Evolutionary conservation across 352 stramenopile genomes (phyloP), one percentile per base, ranked within the genome.

Genomic region (Phytophthora fragariaefolia): DNA sequence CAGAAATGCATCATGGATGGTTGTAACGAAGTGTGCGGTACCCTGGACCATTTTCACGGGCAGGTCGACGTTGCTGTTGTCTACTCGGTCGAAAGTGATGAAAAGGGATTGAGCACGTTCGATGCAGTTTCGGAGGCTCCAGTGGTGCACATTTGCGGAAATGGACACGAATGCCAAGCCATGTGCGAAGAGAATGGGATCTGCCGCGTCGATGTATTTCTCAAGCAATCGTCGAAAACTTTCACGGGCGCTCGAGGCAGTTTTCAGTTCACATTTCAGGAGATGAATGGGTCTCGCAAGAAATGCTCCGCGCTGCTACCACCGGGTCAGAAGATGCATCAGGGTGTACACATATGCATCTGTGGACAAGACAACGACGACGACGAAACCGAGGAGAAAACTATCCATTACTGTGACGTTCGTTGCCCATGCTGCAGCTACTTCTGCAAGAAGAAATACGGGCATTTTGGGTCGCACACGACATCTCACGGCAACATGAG

Each of bases 401-500:
- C 43, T 15, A 71, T 89, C 17, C 85, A 95, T 55, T 92, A 89
- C 30, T 95, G 85, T 40, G 74, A 91, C 10, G 73, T 75, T 13
- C 85, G 82, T 1, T 93, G 83, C 55, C 85, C 82, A 8, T 90
- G 76, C 59, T 95, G 85, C 63, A 86, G 77, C 55, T 92, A 95
- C 55, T 91, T 87, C 42, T 95, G 87, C 68, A 75, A 82, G 6
- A 89, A 90, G 45, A 76, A 80, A 26, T 76, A 66, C 45, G 80
- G 80, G 0, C 83, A 95, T 54, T 62, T 60, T 5, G 83, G 77
- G 0, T 22, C 70, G 9, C 85, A 95, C 63, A 74, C 73, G 24
- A 93, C 87, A 1, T 83, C 82, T 0, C 87, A 93, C 15, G 87
- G 85, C 28, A 95, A 95, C 66, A 95, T 93, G 87, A 71, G 80